Conservation (phyloP, 352 stramenopile species). For the Pythium volutum region DNA sequence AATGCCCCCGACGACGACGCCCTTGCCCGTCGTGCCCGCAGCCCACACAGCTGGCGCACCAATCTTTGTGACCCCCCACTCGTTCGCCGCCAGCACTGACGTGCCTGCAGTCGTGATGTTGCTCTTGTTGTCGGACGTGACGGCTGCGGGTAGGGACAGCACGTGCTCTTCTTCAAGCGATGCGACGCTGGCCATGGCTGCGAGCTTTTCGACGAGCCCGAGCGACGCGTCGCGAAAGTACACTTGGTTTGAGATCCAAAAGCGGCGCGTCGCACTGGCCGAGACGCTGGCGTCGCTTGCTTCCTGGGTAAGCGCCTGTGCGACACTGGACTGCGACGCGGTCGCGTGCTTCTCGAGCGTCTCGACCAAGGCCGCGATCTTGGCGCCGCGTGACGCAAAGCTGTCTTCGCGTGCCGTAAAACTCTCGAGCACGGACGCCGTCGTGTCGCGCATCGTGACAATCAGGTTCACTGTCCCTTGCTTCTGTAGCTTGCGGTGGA, state of each 20-base stretch:
- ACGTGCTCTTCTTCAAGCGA: background rate
- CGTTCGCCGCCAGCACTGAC: background rate
- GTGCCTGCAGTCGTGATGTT: background rate
- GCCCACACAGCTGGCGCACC: constrained; percentile 17
- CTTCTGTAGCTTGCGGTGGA: constrained; percentile 21
- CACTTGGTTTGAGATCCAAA: constrained; percentile 31
- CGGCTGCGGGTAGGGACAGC: background rate
- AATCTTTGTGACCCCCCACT: constrained; percentile 24
- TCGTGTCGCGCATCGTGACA: constrained; percentile 14
- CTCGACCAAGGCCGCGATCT: constrained; percentile 28
- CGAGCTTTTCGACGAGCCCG: constrained; percentile 18
- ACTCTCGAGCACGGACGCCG: background rate
- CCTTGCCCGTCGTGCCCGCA: constrained; percentile 13
- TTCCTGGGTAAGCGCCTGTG: no score
- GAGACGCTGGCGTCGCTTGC: no score
- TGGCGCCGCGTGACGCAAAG: constrained; percentile 11
- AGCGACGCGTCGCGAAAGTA: constrained; percentile 23
- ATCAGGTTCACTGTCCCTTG: constrained; percentile 32
- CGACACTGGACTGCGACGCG: no score
- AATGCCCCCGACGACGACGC: constrained; percentile 24
- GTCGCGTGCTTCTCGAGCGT: constrained; percentile 4
- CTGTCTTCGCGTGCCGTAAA: constrained; percentile 6
- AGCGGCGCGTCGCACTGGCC: no score
- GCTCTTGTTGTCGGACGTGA: background rate
- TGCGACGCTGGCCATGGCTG: background rate